These are phyloP conservation scores for Circinella umbellata DNA, from an alignment of 371 early-diverging fungal genomes.

Conservation along the genomic window DNA sequence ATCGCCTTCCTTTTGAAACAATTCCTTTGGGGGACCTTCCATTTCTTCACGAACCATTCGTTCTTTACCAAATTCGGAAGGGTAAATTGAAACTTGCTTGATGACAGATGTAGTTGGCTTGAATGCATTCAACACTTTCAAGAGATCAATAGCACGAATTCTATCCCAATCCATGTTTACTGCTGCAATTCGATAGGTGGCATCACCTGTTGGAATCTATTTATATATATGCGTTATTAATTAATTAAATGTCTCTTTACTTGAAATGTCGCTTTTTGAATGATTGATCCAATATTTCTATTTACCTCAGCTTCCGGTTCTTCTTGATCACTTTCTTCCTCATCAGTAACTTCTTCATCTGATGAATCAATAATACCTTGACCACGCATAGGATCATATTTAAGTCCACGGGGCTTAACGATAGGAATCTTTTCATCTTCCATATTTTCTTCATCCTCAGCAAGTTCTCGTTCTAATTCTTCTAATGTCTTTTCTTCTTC, in stretches of 20 bases:
- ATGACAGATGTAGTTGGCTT: constrained; percentile 81
- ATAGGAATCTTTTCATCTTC: constrained; percentile 27
- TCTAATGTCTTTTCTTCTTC: constrained; percentile 43
- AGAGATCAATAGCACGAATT: constrained; percentile 85
- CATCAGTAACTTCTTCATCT: constrained; percentile 55
- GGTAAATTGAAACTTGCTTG: constrained; percentile 84
- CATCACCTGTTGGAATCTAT: constrained; percentile 81
- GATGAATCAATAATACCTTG: constrained; percentile 73
- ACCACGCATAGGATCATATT: constrained; percentile 87
- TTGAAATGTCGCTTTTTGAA: too few species aligned
- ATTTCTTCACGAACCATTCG: constrained; percentile 74
- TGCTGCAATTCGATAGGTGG: constrained; percentile 87
- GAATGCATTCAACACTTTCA: constrained; percentile 86
- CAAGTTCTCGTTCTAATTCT: constrained; percentile 53
- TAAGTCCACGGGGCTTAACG: constrained; percentile 6
- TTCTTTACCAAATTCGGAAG: constrained; percentile 96
- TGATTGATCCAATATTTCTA: not conserved
- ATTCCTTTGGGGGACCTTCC: constrained; percentile 86
- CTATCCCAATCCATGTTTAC: constrained; percentile 99
- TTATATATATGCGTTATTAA: constrained; percentile 7
- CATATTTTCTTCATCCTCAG: constrained; percentile 49
- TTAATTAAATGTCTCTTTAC: too few species aligned
- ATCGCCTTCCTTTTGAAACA: constrained; percentile 58
- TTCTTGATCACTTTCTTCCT: constrained; percentile 57
- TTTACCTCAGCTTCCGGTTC: constrained; percentile 59